These are phyloP conservation scores for Wakefieldia striispora DNA, from an alignment of 768 basidiomycete species.

Conservation along the genomic window DNA sequence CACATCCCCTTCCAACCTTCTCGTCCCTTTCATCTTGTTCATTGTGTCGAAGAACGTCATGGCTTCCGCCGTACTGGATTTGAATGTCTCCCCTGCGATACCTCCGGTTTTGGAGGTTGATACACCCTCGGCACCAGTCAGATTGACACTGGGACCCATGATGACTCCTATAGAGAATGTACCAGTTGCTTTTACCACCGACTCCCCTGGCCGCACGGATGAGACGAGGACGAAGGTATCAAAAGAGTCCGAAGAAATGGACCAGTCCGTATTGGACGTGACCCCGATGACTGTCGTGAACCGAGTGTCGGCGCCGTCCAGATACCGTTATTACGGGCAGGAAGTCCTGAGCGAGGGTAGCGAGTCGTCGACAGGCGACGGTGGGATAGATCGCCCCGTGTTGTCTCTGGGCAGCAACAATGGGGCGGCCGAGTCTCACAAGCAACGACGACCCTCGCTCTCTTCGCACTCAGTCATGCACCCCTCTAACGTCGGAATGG, in stretches of 20 bases:
- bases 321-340: constrained; percentile 20
- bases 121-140: background rate
- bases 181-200: constrained; percentile 20
- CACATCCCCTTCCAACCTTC: constrained; percentile 22
- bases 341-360: constrained; percentile 1
- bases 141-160: background rate
- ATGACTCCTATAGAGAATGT: constrained; percentile 3
- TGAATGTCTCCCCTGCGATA: constrained; percentile 3
- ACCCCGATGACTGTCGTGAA: constrained; percentile 18
- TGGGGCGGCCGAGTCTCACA: background rate
- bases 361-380: background rate
- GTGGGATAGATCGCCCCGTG: background rate
- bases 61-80: constrained; percentile 21
- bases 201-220: background rate
- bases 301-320: constrained; percentile 18
- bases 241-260: background rate
- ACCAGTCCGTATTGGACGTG: background rate
- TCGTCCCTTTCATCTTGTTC: constrained; percentile 22
- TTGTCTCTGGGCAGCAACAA: constrained; percentile 4
- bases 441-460: constrained; percentile 11
- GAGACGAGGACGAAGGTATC: constrained; percentile 11
- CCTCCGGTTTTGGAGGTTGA: background rate
- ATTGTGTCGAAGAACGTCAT: constrained; percentile 17
- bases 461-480: constrained; percentile 16
- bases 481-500: constrained; percentile 18